Percentiles rank a stretch among this genome's conserved stretches.
phyloP scores from a whole-genome alignment of 768 basidiomycete genomes.

The Pleurotus platypus region DNA sequence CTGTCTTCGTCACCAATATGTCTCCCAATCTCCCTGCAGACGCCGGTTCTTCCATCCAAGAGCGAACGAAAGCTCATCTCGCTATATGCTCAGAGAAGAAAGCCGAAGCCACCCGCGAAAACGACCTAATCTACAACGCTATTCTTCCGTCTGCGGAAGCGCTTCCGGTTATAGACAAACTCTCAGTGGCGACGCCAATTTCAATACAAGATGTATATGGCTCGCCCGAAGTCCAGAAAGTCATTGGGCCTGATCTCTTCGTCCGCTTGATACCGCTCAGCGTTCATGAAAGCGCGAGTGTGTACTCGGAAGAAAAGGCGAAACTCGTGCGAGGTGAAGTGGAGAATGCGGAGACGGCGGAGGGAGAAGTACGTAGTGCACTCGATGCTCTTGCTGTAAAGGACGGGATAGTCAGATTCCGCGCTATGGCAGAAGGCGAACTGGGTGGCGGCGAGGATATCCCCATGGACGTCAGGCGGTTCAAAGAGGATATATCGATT shows the following conservation, averaged over 20 bases:
- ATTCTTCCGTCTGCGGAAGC: slow-evolving; percentile 77
- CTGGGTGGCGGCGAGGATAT: slow-evolving; percentile 63
- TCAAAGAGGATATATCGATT: slow-evolving; percentile 69
- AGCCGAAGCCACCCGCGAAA: slow-evolving; percentile 78
- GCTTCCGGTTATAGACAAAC: slow-evolving; percentile 79
- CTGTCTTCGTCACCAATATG: slow-evolving; percentile 66
- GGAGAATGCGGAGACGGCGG: slow-evolving; percentile 81
- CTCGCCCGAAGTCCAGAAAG: slow-evolving; percentile 86
- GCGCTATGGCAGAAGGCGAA: slow-evolving; percentile 65
- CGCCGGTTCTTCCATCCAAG: slow-evolving; percentile 71
- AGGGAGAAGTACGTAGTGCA: slow-evolving; percentile 74
- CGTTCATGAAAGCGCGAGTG: slow-evolving; percentile 92
- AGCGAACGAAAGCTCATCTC: slow-evolving; percentile 81
- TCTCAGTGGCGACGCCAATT: slow-evolving; percentile 76
- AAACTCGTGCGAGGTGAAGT: slow-evolving; percentile 86
- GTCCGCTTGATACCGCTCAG: slow-evolving; percentile 82
- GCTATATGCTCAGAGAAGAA: slow-evolving; percentile 74
- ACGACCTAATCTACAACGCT: slow-evolving; percentile 97
- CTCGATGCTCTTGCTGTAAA: slow-evolving; percentile 82
- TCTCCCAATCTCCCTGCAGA: slow-evolving; percentile 87
- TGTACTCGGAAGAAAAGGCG: slow-evolving; percentile 99
- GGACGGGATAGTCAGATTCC: slow-evolving; percentile 63
- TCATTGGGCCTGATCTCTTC: slow-evolving; percentile 93
- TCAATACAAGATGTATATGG: slow-evolving; percentile 94
- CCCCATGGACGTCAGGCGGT: slow-evolving; percentile 65